Percentiles rank a stretch among this genome's conserved stretches.
Conservation (phyloP, 108 stramenopile genomes). For the Stephanodiscus triporus region DNA sequence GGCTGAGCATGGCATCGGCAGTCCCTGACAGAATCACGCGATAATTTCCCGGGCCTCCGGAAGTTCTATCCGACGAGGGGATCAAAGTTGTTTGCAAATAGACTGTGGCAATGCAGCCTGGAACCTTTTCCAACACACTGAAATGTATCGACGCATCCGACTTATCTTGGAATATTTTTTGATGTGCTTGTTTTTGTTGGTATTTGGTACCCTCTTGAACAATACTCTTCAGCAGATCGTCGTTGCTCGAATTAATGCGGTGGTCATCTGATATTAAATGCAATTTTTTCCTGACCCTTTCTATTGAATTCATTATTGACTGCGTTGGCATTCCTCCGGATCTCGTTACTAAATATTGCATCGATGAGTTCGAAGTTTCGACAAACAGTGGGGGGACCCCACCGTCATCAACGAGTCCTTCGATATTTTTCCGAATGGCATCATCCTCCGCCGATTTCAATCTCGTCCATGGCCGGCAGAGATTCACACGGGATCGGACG, state of each 20-base stretch:
- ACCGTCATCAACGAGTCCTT: neutral
- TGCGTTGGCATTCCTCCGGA: neutral
- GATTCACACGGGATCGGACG: too few relatives aligned
- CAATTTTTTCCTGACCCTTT: conserved; percentile 17
- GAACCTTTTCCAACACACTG: conserved; percentile 53
- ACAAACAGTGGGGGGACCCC: conserved; percentile 22
- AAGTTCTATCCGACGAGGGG: conserved; percentile 16
- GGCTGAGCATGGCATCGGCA: conserved; percentile 76
- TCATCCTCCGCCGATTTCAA: conserved; percentile 4
- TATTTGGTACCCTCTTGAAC: conserved; percentile 34
- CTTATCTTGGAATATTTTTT: neutral
- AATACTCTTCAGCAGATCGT: conserved; percentile 25
- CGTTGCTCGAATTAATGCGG: conserved; percentile 11
- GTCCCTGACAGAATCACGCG: conserved; percentile 55
- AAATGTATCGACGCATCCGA: neutral
- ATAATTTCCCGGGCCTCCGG: conserved; percentile 29
- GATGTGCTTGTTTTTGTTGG: conserved; percentile 1
- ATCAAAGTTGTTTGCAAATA: conserved; percentile 53
- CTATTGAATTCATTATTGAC: conserved; percentile 29
- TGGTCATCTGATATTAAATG: neutral
- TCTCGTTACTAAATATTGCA: conserved; percentile 4
- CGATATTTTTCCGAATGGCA: neutral
- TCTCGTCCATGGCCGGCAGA: neutral
- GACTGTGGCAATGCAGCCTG: conserved; percentile 82
- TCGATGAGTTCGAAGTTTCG: conserved; percentile 16